These are phyloP conservation scores for Persicaria maculosa DNA, from an alignment of 148 eudicot genomes.

Conservation along the genomic window DNA sequence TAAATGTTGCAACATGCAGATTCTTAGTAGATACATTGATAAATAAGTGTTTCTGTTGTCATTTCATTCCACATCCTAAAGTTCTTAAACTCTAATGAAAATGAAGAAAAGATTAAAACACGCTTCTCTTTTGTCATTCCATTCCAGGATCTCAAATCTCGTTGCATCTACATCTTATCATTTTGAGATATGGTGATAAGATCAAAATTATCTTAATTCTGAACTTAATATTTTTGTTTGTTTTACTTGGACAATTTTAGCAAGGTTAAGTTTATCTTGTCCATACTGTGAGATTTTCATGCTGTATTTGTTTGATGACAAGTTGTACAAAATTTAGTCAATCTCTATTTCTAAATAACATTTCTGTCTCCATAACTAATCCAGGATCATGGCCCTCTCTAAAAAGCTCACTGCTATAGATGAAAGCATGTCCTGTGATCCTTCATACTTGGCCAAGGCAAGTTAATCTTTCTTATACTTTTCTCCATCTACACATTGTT, in stretches of 20 bases:
- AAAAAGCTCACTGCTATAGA: slow-evolving; percentile 71
- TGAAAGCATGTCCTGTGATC: slow-evolving; percentile 69
- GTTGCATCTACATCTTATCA: too few species aligned
- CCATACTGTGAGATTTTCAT: background rate
- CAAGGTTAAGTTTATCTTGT: background rate
- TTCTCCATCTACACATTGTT: background rate
- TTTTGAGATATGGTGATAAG: background rate
- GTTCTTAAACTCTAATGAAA: too few species aligned
- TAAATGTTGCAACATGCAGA: background rate
- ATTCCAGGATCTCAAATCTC: too few species aligned
- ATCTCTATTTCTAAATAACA: background rate
- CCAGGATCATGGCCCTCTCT: slow-evolving; percentile 76
- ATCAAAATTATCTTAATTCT: background rate
- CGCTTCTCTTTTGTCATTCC: too few species aligned
- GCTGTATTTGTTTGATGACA: background rate
- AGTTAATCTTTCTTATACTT: background rate
- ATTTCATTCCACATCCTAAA: too few species aligned
- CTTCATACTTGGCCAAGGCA: slow-evolving; percentile 74
- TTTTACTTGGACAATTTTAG: background rate
- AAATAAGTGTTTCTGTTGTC: too few species aligned
- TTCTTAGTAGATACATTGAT: background rate
- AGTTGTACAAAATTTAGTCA: background rate
- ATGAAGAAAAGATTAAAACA: too few species aligned
- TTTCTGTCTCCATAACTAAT: background rate
- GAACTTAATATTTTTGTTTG: background rate